These are phyloP conservation scores for Cucumis melo DNA, from an alignment of 306 rosid genomes.

Conservation along the genomic window DNA sequence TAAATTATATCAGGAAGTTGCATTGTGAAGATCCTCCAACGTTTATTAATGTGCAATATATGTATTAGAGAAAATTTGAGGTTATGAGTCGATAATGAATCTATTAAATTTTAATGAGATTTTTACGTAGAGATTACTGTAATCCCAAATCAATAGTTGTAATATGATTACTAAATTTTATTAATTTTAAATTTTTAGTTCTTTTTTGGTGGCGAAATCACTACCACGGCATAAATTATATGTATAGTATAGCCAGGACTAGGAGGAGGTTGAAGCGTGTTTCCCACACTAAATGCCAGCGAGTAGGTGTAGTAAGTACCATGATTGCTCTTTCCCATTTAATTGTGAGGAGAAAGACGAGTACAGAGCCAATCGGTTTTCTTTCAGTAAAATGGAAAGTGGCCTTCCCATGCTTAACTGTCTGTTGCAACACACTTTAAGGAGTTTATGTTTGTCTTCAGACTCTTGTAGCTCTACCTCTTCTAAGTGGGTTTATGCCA, in stretches of 20 bases:
- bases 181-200: not conserved
- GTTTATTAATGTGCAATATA: not conserved
- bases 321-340: conserved; percentile 12
- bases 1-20: conserved; percentile 2
- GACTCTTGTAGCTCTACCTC: conserved; percentile 29
- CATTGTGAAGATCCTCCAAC: not conserved
- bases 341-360: conserved; percentile 14
- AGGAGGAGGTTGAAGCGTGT: conserved; percentile 23
- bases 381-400: conserved; percentile 39
- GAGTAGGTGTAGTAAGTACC: conserved; percentile 18
- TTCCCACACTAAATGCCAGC: conserved; percentile 21
- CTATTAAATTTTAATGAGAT: not conserved
- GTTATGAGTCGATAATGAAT: not conserved
- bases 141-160: not conserved
- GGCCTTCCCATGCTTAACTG: conserved; percentile 62
- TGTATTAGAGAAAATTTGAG: not conserved
- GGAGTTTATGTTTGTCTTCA: conserved; percentile 42
- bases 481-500: conserved; percentile 83
- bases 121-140: not conserved
- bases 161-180: conserved; percentile 8
- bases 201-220: not conserved
- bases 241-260: conserved; percentile 4
- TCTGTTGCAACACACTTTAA: conserved; percentile 68
- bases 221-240: not conserved
- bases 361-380: conserved; percentile 9